These are phyloP conservation scores for Cladosporium sp. DNA, from an alignment of 2,329 filamentous ascomycete species.

Conservation along the genomic window DNA sequence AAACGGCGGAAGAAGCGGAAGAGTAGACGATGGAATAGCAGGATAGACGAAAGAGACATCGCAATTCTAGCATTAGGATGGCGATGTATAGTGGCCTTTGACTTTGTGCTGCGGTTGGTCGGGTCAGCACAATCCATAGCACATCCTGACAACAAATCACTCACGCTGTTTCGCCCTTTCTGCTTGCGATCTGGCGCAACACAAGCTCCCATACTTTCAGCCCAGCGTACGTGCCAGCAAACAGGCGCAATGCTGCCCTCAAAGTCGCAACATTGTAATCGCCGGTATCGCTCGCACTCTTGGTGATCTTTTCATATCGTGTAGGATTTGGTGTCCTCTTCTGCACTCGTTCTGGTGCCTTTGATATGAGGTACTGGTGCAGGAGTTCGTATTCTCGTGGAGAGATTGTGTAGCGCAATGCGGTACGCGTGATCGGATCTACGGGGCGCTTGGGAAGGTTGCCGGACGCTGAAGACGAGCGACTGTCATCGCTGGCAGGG, in stretches of 20 bases:
- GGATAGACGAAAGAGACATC: slow-evolving; percentile 77
- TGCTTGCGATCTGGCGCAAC: slow-evolving; percentile 38
- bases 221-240: slow-evolving; percentile 43
- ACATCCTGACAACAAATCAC: not conserved
- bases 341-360: slow-evolving; percentile 60
- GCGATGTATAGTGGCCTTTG: slow-evolving; percentile 19
- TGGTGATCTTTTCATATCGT: slow-evolving; percentile 51
- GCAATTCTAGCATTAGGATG: slow-evolving; percentile 71
- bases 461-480: slow-evolving; percentile 22
- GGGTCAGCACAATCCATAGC: not conserved
- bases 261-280: slow-evolving; percentile 52
- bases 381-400: slow-evolving; percentile 82
- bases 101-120: not conserved
- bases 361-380: slow-evolving; percentile 78
- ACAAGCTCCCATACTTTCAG: slow-evolving; percentile 51
- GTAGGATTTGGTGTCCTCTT: slow-evolving; percentile 53
- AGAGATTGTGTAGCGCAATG: slow-evolving; percentile 79
- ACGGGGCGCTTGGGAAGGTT: slow-evolving; percentile 33
- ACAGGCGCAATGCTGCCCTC: slow-evolving; percentile 48
- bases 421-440: slow-evolving; percentile 79
- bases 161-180: slow-evolving; percentile 18
- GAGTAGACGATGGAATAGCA: slow-evolving; percentile 84
- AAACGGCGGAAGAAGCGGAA: slow-evolving; percentile 86
- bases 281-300: slow-evolving; percentile 30
- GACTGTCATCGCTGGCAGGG: slow-evolving; percentile 12